Evolutionary conservation across 306 rosid species (phyloP).

Genomic region (Casuarina cunninghamiana): DNA sequence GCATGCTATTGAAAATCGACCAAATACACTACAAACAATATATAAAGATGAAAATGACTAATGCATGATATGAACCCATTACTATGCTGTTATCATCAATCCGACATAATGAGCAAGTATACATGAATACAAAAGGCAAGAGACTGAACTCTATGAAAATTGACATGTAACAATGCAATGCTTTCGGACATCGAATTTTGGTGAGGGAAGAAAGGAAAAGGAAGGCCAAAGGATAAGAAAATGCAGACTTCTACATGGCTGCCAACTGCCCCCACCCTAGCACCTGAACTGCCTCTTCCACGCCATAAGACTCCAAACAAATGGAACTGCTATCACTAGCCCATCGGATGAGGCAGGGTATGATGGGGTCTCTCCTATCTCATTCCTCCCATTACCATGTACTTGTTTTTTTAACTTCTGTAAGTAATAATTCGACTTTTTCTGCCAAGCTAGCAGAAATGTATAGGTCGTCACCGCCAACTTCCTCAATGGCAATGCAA

Average conservation of each 20-base stretch:
- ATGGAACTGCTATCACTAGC: conserved; percentile 31
- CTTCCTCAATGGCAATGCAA: conserved; percentile 61
- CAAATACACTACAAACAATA: not conserved
- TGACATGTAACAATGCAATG: conserved; percentile 36
- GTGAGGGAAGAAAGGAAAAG: conserved; percentile 21
- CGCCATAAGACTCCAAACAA: conserved; percentile 42
- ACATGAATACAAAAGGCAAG: conserved; percentile 28
- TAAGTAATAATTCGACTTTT: conserved; percentile 31
- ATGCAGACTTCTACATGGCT: conserved; percentile 44
- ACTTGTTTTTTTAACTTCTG: conserved; percentile 29
- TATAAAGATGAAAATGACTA: conserved; percentile 17
- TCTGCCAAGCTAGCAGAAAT: conserved; percentile 83
- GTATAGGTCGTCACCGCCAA: conserved; percentile 50
- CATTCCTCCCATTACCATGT: conserved; percentile 26
- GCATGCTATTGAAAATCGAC: not conserved
- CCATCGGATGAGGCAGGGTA: conserved; percentile 33
- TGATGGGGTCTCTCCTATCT: conserved; percentile 35
- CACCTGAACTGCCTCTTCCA: conserved; percentile 27
- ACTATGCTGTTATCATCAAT: conserved; percentile 20
- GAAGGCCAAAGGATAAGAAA: conserved; percentile 22
- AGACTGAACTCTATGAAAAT: conserved; percentile 30
- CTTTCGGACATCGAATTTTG: conserved; percentile 38
- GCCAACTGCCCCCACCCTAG: conserved; percentile 30
- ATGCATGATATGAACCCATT: conserved; percentile 28
- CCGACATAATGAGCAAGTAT: conserved; percentile 34